Evolutionary conservation across 2,329 filamentous ascomycete species (phyloP).

Genomic region (Trichophyton benhamiae): DNA sequence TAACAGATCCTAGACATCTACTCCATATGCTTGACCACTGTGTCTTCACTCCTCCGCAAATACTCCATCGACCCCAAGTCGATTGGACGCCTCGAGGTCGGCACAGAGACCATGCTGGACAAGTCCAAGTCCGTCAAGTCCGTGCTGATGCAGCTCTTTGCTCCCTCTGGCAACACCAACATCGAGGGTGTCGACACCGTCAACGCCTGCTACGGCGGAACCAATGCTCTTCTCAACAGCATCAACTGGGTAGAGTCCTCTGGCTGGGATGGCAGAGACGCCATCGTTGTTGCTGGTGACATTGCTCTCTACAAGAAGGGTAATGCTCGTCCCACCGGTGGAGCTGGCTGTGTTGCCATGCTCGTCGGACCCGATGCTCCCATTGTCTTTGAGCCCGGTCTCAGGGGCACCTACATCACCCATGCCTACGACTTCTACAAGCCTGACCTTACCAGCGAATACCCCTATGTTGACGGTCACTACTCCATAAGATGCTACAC

Average conservation of each 20-base stretch:
- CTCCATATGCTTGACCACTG: slow-evolving; percentile 67
- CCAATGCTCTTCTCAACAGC: slow-evolving; percentile 65
- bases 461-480: slow-evolving; percentile 68
- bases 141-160: slow-evolving; percentile 69
- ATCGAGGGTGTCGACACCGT: slow-evolving; percentile 66
- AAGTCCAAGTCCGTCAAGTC: slow-evolving; percentile 79
- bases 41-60: slow-evolving; percentile 66
- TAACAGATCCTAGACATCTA: slow-evolving; percentile 56
- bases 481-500: slow-evolving; percentile 67
- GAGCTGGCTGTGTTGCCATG: slow-evolving; percentile 62
- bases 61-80: slow-evolving; percentile 67
- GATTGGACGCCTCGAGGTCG: slow-evolving; percentile 65
- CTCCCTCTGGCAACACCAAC: slow-evolving; percentile 56
- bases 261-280: slow-evolving; percentile 69
- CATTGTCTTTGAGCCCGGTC: slow-evolving; percentile 59
- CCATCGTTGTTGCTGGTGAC: slow-evolving; percentile 62
- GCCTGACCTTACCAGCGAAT: slow-evolving; percentile 69
- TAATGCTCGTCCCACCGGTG: slow-evolving; percentile 62
- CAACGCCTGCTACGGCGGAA: slow-evolving; percentile 73
- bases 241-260: slow-evolving; percentile 77
- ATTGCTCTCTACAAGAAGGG: slow-evolving; percentile 74
- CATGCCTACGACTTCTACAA: slow-evolving; percentile 80
- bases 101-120: slow-evolving; percentile 68
- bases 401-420: slow-evolving; percentile 66
- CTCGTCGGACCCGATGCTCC: slow-evolving; percentile 63